phyloP scores from a whole-genome alignment of 1,284 basidiomycete species.

The Puccinia coronata region DNA sequence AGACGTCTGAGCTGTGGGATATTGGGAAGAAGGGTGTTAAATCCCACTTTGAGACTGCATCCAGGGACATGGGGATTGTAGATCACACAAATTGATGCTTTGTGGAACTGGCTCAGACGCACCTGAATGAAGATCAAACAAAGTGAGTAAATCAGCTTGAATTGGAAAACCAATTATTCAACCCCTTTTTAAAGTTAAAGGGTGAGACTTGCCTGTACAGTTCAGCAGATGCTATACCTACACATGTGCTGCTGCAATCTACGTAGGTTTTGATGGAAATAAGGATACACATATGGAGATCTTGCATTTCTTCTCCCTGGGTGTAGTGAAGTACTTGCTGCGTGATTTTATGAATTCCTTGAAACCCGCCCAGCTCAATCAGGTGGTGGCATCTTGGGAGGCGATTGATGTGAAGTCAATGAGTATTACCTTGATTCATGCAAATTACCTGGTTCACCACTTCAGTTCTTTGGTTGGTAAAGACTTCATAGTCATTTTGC shows the following conservation, averaged over 20 bases:
- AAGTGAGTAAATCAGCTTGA: not conserved
- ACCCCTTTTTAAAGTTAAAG: no score
- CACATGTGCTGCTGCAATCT: slow-evolving; percentile 50
- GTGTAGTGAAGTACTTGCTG: slow-evolving; percentile 51
- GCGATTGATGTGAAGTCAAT: not conserved
- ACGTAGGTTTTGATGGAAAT: slow-evolving; percentile 51
- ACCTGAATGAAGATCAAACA: not conserved
- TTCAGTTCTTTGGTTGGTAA: slow-evolving; percentile 57
- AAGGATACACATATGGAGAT: no score
- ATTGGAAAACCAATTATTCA: not conserved
- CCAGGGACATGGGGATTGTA: not conserved
- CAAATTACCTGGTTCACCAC: not conserved
- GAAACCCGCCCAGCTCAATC: not conserved
- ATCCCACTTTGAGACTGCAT: not conserved
- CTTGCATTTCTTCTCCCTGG: no score
- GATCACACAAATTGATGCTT: not conserved
- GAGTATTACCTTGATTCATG: not conserved
- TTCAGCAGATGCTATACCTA: slow-evolving; percentile 49
- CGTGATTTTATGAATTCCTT: slow-evolving; percentile 1
- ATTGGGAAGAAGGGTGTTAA: not conserved
- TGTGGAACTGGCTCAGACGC: no score
- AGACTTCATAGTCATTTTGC: slow-evolving; percentile 60
- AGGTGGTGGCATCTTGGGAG: not conserved
- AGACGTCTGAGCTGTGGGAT: not conserved
- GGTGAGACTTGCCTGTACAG: no score